Evolutionary conservation across 2,329 filamentous ascomycete species (phyloP), one percentile per base, ranked within the genome.

Genomic region (Aspergillus udagawae): DNA sequence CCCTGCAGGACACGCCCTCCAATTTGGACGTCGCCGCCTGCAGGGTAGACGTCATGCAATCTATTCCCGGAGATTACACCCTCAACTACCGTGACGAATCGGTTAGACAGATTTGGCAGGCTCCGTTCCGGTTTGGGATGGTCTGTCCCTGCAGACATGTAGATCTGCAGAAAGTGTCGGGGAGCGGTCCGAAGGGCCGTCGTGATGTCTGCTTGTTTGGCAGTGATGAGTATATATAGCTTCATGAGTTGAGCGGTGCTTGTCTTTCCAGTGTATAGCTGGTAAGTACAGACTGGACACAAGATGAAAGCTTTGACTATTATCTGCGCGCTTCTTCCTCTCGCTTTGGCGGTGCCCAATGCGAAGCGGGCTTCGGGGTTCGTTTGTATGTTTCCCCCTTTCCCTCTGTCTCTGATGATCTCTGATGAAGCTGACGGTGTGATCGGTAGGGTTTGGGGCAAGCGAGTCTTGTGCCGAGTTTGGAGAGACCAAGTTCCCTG

Each of bases 381-480:
- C 20, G 27, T 53, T 27, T 61, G 60, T 59, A 48, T 17, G 41
- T 47, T 44, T 23, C 14, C 17, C 29, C n/a, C 10, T 7, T 21
- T 14, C 27, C 17, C 12, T 3, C n/a, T n/a, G n/a, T n/a, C n/a
- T n/a, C n/a, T n/a, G n/a, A n/a, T n/a, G n/a, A 5, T 10, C 27
- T 49, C 20, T 14, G 14, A 3, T 12, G 25, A 42, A 28, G 9
- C 7, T 44, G 44, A 50, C 47, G n/a, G 47, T 6, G 47, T 6
- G 10, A 17, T 25, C 4, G 20, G 6, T 44, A 71, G 70, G 70
- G 68, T 76, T 82, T 49, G 80, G 80, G 3, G 70, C 80, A 63
- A 82, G 81, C 62, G 79, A 86, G 66, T 81, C 83, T n/a, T 83
- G 84, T 49, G 85, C 84, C 49, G 87, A 90, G 68, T 90, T 89